phyloP scores from a whole-genome alignment of 163 green algal genomes.

The Volvox carteri region DNA sequence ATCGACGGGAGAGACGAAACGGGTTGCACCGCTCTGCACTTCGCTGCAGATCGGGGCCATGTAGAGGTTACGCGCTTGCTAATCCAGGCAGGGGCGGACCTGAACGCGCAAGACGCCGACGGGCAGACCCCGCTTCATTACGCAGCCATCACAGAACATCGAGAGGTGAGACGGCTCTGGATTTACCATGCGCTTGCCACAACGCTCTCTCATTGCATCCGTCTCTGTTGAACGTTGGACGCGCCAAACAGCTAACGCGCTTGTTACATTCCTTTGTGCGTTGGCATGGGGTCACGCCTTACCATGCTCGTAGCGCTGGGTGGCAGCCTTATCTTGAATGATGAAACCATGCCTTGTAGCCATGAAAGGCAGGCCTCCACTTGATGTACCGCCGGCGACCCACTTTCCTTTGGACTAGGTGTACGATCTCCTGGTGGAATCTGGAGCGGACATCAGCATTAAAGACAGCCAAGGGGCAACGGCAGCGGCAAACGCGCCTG shows the following conservation, averaged over 20 bases:
- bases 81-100: conserved; percentile 55
- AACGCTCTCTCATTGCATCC: no score
- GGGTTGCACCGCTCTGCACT: conserved; percentile 68
- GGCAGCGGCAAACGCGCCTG: conserved; percentile 7
- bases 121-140: conserved; percentile 58
- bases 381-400: no score
- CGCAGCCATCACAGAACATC: conserved; percentile 47
- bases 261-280: no score
- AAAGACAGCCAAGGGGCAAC: conserved; percentile 11
- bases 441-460: conserved; percentile 16
- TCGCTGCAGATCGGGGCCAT: conserved; percentile 64
- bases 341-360: no score
- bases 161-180: conserved; percentile 41
- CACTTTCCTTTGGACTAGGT: no score
- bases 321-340: no score
- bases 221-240: no score
- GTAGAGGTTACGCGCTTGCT: conserved; percentile 32
- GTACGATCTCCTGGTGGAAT: conserved; percentile 37
- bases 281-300: no score
- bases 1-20: conserved; percentile 45
- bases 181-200: no score
- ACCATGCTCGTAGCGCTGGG: no score
- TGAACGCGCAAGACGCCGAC: conserved; percentile 54
- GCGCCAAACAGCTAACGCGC: no score
- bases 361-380: no score